Evolutionary conservation across 192 early-diverging fungal genomes (phyloP).

Genomic region (Entomortierella chlamydospora): DNA sequence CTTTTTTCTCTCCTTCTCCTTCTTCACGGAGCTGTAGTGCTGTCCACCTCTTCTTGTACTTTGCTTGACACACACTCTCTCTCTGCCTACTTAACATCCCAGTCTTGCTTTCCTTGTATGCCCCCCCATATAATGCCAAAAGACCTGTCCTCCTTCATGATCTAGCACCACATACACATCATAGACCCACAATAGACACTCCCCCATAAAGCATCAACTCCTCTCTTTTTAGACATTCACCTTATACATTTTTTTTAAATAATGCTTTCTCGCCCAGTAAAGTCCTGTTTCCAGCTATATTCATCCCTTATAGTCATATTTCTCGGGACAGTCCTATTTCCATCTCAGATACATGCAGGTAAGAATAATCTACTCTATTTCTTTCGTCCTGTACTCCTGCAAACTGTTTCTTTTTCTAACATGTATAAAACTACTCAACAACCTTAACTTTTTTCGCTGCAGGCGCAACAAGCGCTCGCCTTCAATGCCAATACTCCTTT

Average conservation of each 20-base stretch:
- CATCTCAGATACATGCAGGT: constrained; percentile 22
- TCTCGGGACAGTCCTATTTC: background rate
- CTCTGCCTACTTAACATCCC: background rate
- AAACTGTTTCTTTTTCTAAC: background rate
- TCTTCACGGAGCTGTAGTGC: background rate
- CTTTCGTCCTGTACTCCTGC: too few species aligned
- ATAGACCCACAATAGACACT: too few species aligned
- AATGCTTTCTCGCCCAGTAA: constrained; percentile 14
- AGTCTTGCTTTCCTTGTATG: too few species aligned
- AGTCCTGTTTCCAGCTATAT: background rate
- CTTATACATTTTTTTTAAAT: too few species aligned
- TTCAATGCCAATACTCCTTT: constrained; percentile 50
- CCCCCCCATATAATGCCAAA: too few species aligned
- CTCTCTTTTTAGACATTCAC: background rate
- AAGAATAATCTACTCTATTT: background rate
- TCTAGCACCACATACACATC: background rate
- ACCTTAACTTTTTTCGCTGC: background rate
- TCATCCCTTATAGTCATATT: background rate
- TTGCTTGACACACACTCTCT: background rate
- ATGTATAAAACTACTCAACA: too few species aligned
- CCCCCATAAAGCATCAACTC: background rate
- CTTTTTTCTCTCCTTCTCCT: background rate
- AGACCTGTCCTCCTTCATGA: background rate
- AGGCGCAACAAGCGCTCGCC: constrained; percentile 40
- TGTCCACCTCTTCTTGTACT: background rate